Base-by-base conservation (phyloP, 129 eudicot genomes). In the sunflower (Helianthus annuus) region DNA sequence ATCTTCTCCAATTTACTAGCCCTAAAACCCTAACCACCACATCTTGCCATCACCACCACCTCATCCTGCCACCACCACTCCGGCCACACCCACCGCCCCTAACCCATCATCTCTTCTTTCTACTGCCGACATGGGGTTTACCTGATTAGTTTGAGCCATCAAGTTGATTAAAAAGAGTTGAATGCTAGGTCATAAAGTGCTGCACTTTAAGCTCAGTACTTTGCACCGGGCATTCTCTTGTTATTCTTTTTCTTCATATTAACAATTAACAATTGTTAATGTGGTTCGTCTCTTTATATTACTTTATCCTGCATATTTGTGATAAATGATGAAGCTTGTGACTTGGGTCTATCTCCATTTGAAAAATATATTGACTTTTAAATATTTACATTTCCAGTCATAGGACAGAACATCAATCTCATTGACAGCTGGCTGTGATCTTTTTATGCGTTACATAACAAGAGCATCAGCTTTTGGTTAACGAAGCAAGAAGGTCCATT, bases 391-490 rank as follows among this genome's bases (percentile, higher is more conserved):
- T 72, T 48, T 75, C 12, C 83, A 94, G 98, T 86, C 97, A 77
- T 94, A 96, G 97, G 98, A 94, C 78, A 86, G 84, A 22, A 88
- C 98, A 51, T 94, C 98, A 34, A 90, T 94, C 81, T 94, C 98
- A 14, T 81, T 94, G 86, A 90, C 98, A 24, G 98, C 98, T 72
- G 98, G 93, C 12, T 94, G 98, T 84, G 97, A 94, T 83, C 92
- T 94, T 48, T 94, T 94, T 87, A 88, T 94, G 97, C 97, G 98
- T 55, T 94, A 90, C 78, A 92, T 94, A 29, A 94, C 97, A 60
- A 88, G 97, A 84, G 90, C 98, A 64, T 85, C 98, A 56, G 97
- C 98, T 45, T 74, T 90, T 57, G 97, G 36, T 32, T 32, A 32
- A 32, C 36, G 3, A 57, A 24, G 64, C 1, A 22, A 58, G 8